Evolutionary conservation across 495 filamentous ascomycete genomes (phyloP).

Genomic region (Tuber magnatum): DNA sequence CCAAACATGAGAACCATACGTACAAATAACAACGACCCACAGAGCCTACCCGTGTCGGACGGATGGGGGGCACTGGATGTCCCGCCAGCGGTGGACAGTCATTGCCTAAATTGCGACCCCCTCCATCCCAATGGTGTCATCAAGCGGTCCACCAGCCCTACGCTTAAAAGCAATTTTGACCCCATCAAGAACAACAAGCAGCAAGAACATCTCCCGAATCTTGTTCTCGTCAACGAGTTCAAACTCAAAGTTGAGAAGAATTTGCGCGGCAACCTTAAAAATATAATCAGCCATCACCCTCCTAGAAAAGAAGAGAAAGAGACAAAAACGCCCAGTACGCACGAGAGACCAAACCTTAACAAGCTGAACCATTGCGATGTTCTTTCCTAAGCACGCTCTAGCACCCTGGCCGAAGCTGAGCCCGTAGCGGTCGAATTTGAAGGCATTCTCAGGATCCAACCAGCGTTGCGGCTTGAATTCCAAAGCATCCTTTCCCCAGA

Average conservation of each 20-base stretch:
- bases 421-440: conserved; percentile 48
- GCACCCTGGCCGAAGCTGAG: conserved; percentile 33
- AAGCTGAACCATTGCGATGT: conserved; percentile 34
- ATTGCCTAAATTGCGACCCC: neutral
- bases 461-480: conserved; percentile 74
- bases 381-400: conserved; percentile 33
- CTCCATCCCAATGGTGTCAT: conserved; percentile 26
- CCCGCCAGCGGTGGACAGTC: neutral
- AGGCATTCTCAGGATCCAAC: conserved; percentile 52
- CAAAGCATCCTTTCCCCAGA: conserved; percentile 79
- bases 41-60: neutral
- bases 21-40: neutral
- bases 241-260: conserved; percentile 36
- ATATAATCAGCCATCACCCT: neutral
- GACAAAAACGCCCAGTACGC: too few species aligned
- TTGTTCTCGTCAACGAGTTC: conserved; percentile 39
- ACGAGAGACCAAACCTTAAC: conserved; percentile 13
- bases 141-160: conserved; percentile 30
- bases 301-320: neutral
- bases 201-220: conserved; percentile 52
- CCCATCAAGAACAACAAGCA: conserved; percentile 45
- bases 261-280: conserved; percentile 20
- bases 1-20: neutral
- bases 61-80: too few species aligned
- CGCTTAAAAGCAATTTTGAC: conserved; percentile 35